Percentiles rank a stretch among this genome's conserved stretches.
Conservation (phyloP, 805 yeast species). For the Hemisphaericaspora nanyangensis region DNA sequence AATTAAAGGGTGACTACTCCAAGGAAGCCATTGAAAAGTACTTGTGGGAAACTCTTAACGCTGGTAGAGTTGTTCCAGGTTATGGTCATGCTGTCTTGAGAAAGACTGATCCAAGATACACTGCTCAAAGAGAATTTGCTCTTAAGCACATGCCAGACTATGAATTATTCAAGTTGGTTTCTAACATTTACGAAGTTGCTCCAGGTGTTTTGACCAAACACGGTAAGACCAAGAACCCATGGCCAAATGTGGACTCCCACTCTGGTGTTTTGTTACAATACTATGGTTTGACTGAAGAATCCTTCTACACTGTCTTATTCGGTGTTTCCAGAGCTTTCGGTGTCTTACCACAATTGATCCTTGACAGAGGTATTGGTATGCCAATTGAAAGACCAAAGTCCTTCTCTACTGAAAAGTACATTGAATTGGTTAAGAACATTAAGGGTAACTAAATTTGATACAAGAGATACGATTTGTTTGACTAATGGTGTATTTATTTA, state of each 20-base stretch:
- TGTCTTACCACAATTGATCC: slow-evolving; percentile 71
- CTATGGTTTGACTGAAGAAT: slow-evolving; percentile 70
- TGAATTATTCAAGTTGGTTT: slow-evolving; percentile 62
- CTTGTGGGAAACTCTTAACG: slow-evolving; percentile 67
- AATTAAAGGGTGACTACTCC: slow-evolving; percentile 57
- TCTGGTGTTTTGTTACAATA: slow-evolving; percentile 77
- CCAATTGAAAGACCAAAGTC: slow-evolving; percentile 85
- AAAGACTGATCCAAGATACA: slow-evolving; percentile 78
- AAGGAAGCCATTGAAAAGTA: slow-evolving; percentile 56
- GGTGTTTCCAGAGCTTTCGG: slow-evolving; percentile 83
- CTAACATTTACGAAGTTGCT: slow-evolving; percentile 63
- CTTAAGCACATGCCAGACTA: slow-evolving; percentile 58
- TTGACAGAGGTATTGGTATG: slow-evolving; percentile 73
- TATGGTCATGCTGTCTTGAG: slow-evolving; percentile 87
- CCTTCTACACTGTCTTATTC: slow-evolving; percentile 76
- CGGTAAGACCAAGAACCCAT: slow-evolving; percentile 84
- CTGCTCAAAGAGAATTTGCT: slow-evolving; percentile 70
- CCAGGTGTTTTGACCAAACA: slow-evolving; percentile 72
- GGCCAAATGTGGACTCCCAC: slow-evolving; percentile 79
- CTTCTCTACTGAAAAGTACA: slow-evolving; percentile 90
- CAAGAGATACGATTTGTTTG: neutral
- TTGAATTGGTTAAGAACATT: slow-evolving; percentile 63
- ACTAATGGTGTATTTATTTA: slow-evolving; percentile 7
- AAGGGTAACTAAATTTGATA: slow-evolving; percentile 10
- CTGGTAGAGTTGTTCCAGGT: slow-evolving; percentile 81